Evolutionary conservation across 495 filamentous ascomycete genomes (phyloP), one percentile per base, ranked within the genome.

Genomic region (Penicillium soppii): DNA sequence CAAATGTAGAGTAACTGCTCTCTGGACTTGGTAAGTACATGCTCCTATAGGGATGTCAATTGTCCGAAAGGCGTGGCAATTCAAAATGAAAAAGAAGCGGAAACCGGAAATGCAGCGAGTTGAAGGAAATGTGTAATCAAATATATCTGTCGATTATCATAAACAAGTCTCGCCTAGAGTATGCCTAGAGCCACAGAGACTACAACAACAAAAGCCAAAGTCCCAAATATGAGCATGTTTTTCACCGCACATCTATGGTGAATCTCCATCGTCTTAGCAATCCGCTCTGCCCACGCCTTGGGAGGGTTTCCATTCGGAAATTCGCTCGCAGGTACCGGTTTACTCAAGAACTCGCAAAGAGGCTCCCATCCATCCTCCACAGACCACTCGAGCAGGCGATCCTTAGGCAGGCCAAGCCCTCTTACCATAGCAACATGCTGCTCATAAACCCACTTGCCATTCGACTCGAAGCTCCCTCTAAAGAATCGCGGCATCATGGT

Each of bases 351-450:
- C 29, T 53, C 22, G 35, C 75, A 80, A 35, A 80, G 63, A 25
- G 73, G 72, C 36, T 64, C 72, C 74, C 74, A 77, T 9, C 74
- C 75, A 42, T 74, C 65, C 43, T 70, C 62, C 23, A 77, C 65
- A n/a, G 63, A 57, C 51, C 65, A 79, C 44, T 71, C 71, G 37
- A 77, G 50, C 23, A 74, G 40, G 12, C 59, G 53, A 13, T 72
- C 67, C n/a, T 43, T 27, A 27, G 67, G 61, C 20, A 58, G 15
- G n/a, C 71, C 66, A 16, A 61, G 15, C 0, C 58, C 47, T 10
- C 50, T 19, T 4, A 65, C 21, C 38, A 46, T 43, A 9, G 43
- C 44, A 26, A 43, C 23, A 50, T 60, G 53, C 35, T 49, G 43
- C 19, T 53, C 26, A 36, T 53, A 53, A 2, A 56, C 44, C 53